Evolutionary conservation across 1,139 yeast species (phyloP).

Genomic region (Hansenula lynferdii): DNA sequence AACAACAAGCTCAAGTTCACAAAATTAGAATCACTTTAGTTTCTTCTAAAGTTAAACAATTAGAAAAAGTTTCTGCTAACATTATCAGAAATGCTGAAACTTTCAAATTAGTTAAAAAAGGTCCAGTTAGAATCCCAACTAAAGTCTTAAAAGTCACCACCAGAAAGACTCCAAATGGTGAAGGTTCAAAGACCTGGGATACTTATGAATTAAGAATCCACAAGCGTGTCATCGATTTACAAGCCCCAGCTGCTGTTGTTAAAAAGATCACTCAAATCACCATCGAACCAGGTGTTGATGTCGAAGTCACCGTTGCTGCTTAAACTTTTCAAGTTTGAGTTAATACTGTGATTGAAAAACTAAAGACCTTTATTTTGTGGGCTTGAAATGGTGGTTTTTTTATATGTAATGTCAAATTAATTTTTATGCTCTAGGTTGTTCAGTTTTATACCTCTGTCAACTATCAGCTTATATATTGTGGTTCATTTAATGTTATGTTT

Average conservation of each 20-base stretch:
- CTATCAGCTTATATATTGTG: conserved; percentile 23
- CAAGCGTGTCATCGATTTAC: conserved; percentile 99
- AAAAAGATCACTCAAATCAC: conserved; percentile 96
- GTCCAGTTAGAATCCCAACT: conserved; percentile 99
- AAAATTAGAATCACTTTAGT: conserved; percentile 99
- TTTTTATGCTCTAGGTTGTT: conserved; percentile 20
- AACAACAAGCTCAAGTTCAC: conserved; percentile 81
- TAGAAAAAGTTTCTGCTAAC: conserved; percentile 90
- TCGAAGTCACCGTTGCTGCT: conserved; percentile 45
- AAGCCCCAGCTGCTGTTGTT: conserved; percentile 93
- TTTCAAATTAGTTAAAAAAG: conserved; percentile 84
- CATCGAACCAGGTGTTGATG: conserved; percentile 73
- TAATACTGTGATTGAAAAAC: neutral
- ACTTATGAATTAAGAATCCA: conserved; percentile 99
- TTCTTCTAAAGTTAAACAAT: conserved; percentile 98
- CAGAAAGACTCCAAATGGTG: conserved; percentile 99
- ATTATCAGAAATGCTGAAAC: conserved; percentile 85
- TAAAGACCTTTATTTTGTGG: conserved; percentile 1
- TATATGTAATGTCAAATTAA: conserved; percentile 6
- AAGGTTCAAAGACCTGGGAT: conserved; percentile 99
- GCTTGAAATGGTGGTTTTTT: neutral
- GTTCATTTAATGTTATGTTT: conserved; percentile 14
- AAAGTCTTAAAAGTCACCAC: conserved; percentile 97
- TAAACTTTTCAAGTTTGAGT: conserved; percentile 47
- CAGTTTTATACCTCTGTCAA: conserved; percentile 26